Conservation (phyloP, 805 yeast genomes). For the Wickerhamiella qilinensis region DNA sequence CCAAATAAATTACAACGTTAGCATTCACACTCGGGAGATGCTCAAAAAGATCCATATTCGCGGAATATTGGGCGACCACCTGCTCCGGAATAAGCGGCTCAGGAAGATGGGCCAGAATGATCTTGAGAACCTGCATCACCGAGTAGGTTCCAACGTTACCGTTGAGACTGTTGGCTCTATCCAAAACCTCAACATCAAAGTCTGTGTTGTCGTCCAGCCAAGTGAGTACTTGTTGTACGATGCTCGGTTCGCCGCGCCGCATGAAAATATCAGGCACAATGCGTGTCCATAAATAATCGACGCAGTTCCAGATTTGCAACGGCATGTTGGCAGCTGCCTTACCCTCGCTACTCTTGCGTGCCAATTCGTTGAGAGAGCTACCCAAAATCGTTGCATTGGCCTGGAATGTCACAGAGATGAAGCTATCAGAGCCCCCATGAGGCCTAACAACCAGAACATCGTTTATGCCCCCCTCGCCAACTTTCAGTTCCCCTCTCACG, state of each 20-base stretch:
- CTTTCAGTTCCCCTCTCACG: slow-evolving; percentile 2
- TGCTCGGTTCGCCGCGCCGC: slow-evolving; percentile 12
- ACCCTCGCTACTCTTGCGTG: slow-evolving; percentile 5
- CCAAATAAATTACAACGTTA: slow-evolving; percentile 4
- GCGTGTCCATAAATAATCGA: slow-evolving; percentile 22
- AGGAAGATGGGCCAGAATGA: slow-evolving; percentile 10
- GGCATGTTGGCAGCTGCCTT: slow-evolving; percentile 19
- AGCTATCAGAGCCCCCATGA: slow-evolving; percentile 6
- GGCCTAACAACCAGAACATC: slow-evolving; percentile 5
- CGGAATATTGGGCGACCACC: neutral
- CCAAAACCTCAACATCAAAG: slow-evolving; percentile 19
- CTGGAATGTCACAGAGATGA: slow-evolving; percentile 12
- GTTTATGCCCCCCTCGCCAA: neutral
- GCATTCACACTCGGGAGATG: slow-evolving; percentile 1
- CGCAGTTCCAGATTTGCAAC: slow-evolving; percentile 20
- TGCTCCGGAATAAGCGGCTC: slow-evolving; percentile 6
- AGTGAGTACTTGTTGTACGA: slow-evolving; percentile 17
- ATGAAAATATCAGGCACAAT: slow-evolving; percentile 13
- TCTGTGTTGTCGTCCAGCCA: slow-evolving; percentile 22
- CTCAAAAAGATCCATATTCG: neutral
- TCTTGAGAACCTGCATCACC: slow-evolving; percentile 17
- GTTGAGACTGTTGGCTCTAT: slow-evolving; percentile 15
- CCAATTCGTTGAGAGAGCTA: slow-evolving; percentile 13
- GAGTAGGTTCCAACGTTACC: slow-evolving; percentile 29
- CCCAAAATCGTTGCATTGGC: slow-evolving; percentile 22